Evolutionary conservation across 805 yeast genomes (phyloP).

Genomic region (Nakazawaea peltata): DNA sequence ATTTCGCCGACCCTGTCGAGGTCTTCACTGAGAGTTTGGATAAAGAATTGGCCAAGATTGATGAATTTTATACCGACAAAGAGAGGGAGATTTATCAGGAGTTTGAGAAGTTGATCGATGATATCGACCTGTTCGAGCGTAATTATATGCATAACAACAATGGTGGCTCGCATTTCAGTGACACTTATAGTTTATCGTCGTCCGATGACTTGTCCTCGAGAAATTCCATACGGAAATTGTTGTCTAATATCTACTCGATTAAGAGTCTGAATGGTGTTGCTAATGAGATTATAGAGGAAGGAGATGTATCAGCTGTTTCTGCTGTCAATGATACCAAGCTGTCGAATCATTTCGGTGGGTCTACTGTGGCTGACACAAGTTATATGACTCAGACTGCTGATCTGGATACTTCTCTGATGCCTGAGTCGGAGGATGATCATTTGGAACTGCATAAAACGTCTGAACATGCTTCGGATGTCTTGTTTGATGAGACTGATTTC

Average conservation of each 20-base stretch:
- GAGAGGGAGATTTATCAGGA: constrained; percentile 49
- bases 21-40: constrained; percentile 71
- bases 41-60: constrained; percentile 68
- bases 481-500: constrained; percentile 29
- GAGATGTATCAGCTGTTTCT: neutral
- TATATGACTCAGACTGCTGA: too few species aligned
- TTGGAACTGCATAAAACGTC: constrained; percentile 7
- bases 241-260: constrained; percentile 6
- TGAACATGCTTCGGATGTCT: constrained; percentile 12
- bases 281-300: neutral
- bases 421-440: constrained; percentile 8
- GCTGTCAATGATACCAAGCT: neutral
- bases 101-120: constrained; percentile 50
- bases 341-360: neutral
- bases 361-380: neutral
- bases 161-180: constrained; percentile 10
- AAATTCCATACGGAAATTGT: constrained; percentile 7
- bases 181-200: constrained; percentile 14
- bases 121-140: constrained; percentile 52
- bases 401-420: constrained; percentile 1
- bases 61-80: constrained; percentile 61
- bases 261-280: constrained; percentile 1
- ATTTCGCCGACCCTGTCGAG: constrained; percentile 37
- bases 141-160: constrained; percentile 16
- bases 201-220: constrained; percentile 15